A percentile compares a stretch with the other conserved stretches of the same genome.
These are phyloP conservation scores for Colletotrichum sp. DNA, from an alignment of 2,329 filamentous ascomycete genomes.

Conservation along the genomic window DNA sequence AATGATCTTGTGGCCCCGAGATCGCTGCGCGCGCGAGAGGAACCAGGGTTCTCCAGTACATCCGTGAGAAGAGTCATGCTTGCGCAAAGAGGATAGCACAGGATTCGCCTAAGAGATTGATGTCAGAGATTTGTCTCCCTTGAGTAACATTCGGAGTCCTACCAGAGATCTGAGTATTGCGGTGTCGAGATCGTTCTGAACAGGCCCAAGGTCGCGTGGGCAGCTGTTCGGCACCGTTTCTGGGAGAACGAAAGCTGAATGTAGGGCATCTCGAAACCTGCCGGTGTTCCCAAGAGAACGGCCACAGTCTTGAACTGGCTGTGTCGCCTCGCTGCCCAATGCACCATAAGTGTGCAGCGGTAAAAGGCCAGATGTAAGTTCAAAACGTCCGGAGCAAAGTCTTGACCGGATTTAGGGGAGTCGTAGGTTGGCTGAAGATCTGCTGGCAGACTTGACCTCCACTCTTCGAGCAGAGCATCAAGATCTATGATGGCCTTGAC, in stretches of 20 bases:
- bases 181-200: conserved; percentile 1
- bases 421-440: conserved; percentile 6
- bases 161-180: conserved; percentile 17
- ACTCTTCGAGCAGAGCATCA: conserved; percentile 15
- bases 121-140: background rate
- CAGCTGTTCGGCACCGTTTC: conserved; percentile 11
- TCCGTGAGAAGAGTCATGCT: conserved; percentile 9
- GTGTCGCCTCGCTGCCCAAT: conserved; percentile 13
- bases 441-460: background rate
- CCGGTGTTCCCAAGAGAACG: background rate
- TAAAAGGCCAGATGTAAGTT: conserved; percentile 18
- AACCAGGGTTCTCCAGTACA: conserved; percentile 16
- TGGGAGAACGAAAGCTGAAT: conserved; percentile 9
- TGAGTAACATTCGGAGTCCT: background rate
- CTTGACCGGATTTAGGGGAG: background rate
- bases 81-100: conserved; percentile 19
- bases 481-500: conserved; percentile 13
- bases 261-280: background rate
- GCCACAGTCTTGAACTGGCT: background rate
- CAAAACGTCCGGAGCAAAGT: conserved; percentile 4
- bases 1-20: conserved; percentile 9
- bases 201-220: conserved; percentile 3
- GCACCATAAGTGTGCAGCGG: conserved; percentile 9
- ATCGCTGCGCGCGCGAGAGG: background rate
- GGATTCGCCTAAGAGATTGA: background rate